Percentiles rank a stretch among this genome's conserved stretches.
Conservation (phyloP, 768 basidiomycete species). For the Russula sp. region DNA sequence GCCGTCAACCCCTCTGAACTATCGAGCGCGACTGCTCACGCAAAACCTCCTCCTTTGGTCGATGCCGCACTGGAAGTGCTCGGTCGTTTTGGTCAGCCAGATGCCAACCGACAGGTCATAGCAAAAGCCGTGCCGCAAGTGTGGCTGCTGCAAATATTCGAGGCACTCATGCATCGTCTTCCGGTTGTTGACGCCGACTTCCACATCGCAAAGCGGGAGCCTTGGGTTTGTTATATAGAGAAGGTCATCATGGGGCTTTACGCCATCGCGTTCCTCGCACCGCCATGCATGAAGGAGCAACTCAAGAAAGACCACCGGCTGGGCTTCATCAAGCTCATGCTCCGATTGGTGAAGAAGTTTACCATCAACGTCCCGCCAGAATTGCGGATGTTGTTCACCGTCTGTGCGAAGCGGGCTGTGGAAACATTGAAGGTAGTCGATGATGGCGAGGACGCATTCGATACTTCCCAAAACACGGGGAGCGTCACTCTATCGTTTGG, state of each 20-base stretch:
- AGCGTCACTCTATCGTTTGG: slow-evolving; percentile 68
- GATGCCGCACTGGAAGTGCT: slow-evolving; percentile 83
- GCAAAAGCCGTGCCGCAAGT: slow-evolving; percentile 51
- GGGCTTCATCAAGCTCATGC: slow-evolving; percentile 63
- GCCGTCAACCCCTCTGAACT: slow-evolving; percentile 55
- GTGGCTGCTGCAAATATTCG: slow-evolving; percentile 58
- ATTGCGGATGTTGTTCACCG: slow-evolving; percentile 44
- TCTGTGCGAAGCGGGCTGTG: slow-evolving; percentile 58
- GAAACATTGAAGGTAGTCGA: slow-evolving; percentile 79
- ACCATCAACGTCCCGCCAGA: slow-evolving; percentile 46
- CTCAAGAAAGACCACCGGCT: slow-evolving; percentile 62
- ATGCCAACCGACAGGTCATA: slow-evolving; percentile 73
- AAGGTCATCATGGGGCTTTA: slow-evolving; percentile 79
- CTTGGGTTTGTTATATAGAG: slow-evolving; percentile 76
- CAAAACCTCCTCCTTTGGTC: slow-evolving; percentile 53
- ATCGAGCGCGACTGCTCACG: slow-evolving; percentile 37
- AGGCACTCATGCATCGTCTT: slow-evolving; percentile 73
- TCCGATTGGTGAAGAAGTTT: slow-evolving; percentile 65
- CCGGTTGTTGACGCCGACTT: slow-evolving; percentile 77
- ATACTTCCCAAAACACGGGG: slow-evolving; percentile 50
- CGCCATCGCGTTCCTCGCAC: slow-evolving; percentile 76
- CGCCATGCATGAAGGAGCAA: slow-evolving; percentile 63
- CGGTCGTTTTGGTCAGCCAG: slow-evolving; percentile 68
- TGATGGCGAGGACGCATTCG: slow-evolving; percentile 68
- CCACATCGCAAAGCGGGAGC: slow-evolving; percentile 52